Percentiles rank a stretch among this genome's conserved stretches.
Conservation (phyloP, 257 asterid genomes). For the Osmanthus fragrans region DNA sequence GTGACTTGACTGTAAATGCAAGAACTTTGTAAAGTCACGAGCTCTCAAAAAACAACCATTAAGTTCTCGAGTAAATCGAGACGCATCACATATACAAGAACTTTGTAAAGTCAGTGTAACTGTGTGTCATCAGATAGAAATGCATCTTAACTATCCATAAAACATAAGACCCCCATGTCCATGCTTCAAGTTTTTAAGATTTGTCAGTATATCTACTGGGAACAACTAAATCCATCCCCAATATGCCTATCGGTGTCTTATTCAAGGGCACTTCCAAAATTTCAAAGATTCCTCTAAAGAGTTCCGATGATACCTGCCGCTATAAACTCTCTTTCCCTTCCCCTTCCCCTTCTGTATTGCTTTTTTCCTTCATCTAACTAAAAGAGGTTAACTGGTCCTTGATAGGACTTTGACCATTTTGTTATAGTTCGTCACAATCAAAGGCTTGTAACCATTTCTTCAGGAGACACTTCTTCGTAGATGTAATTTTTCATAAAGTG, state of each 20-base stretch:
- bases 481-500: too few relatives aligned
- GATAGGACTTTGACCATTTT: neutral
- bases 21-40: conserved; percentile 3
- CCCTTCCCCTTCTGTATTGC: too few relatives aligned
- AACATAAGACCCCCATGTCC: conserved; percentile 1
- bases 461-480: neutral
- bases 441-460: neutral
- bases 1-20: conserved; percentile 2
- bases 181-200: neutral
- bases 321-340: neutral
- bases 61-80: neutral
- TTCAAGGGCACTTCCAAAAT: neutral
- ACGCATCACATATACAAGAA: conserved; percentile 8
- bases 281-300: neutral
- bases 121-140: neutral
- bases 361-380: neutral
- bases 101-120: neutral
- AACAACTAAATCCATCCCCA: neutral
- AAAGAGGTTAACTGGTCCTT: neutral
- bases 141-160: neutral
- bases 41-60: conserved; percentile 1
- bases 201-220: neutral
- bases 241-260: neutral
- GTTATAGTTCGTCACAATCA: neutral
- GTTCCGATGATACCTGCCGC: neutral